A percentile compares a stretch with the other conserved stretches of the same genome.
These are phyloP conservation scores for Lachancea quebecensis DNA, from an alignment of 805 yeast species.

Conservation along the genomic window DNA sequence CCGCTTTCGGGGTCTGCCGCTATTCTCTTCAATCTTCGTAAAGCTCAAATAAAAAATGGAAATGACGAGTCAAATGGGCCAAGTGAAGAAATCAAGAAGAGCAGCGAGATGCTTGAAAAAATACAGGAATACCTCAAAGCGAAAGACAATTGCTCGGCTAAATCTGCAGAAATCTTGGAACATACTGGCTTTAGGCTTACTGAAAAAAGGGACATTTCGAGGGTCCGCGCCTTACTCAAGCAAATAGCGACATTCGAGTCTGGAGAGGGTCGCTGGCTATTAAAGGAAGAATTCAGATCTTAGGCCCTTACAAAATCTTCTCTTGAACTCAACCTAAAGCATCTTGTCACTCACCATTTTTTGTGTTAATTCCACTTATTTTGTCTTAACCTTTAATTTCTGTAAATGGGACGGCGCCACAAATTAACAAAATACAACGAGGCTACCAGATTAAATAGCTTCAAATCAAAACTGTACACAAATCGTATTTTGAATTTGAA, in stretches of 20 bases:
- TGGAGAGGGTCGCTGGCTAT: conserved; percentile 53
- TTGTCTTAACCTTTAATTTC: too few species aligned
- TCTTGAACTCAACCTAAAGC: neutral
- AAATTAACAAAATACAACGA: too few species aligned
- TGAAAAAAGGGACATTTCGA: conserved; percentile 48
- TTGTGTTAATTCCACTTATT: too few species aligned
- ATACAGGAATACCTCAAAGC: conserved; percentile 8
- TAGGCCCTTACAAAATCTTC: neutral
- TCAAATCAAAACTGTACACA: too few species aligned
- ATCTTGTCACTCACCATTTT: too few species aligned
- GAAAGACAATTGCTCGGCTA: conserved; percentile 32
- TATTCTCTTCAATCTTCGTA: conserved; percentile 20
- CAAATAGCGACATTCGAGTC: conserved; percentile 64
- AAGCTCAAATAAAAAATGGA: conserved; percentile 1
- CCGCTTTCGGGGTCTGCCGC: conserved; percentile 16
- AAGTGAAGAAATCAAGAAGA: neutral
- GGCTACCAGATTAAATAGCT: too few species aligned
- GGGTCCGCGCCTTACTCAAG: conserved; percentile 60
- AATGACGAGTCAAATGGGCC: neutral
- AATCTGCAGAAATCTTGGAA: conserved; percentile 43
- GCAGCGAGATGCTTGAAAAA: neutral
- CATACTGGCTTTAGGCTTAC: conserved; percentile 35
- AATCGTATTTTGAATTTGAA: too few species aligned
- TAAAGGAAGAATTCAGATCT: conserved; percentile 46
- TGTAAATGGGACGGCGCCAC: too few species aligned